Evolutionary conservation across 1,139 yeast genomes (phyloP), one percentile per base, ranked within the genome.

Genomic region (Nakaseomyces delphensis): DNA sequence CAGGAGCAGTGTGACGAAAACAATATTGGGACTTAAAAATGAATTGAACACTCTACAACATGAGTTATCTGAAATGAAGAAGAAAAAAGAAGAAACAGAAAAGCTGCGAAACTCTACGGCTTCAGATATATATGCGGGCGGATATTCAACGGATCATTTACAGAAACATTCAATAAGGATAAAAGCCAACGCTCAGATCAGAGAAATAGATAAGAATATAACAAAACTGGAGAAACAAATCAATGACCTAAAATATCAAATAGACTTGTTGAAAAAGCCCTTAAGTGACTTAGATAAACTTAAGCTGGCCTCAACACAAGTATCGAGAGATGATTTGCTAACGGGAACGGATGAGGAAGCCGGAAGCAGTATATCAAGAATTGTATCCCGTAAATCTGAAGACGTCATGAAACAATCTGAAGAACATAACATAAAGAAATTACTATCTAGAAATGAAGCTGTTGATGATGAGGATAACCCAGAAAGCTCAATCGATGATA

Each of bases 81-180:
- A 47, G 33, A 52, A 52, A 36, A 59, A 55, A 40, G 54, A 49
- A 8, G 54, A 56, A 21, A 49, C 52, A 10, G 60, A 58, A 41
- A 51, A 48, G 38, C 39, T 56, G 13, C 48, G 54, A 40, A 48
- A 54, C 39, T 45, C 61, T 4, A 50, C 62, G 9, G 51, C 51
- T 1, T 49, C 59, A 1, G 62, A 58, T 38, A 60, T 61, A 3
- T 60, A 55, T 44, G 52, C 59, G 14, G 64, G 63, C 16, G 50
- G 54, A 5, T 62, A 62, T 36, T 59, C 64, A 4, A 57, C 63
- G 2, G 62, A 57, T 20, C 65, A 62, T 48, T 43, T 61, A 30
- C 62, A 60, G 27, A 54, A 59, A 36, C 63, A 61, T 48, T 59
- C 65, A 2, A 47, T 55, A 48, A 52, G 61, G 31, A 57, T 62